These are phyloP conservation scores for Sutorius australiensis DNA, from an alignment of 768 basidiomycete genomes.

Conservation along the genomic window DNA sequence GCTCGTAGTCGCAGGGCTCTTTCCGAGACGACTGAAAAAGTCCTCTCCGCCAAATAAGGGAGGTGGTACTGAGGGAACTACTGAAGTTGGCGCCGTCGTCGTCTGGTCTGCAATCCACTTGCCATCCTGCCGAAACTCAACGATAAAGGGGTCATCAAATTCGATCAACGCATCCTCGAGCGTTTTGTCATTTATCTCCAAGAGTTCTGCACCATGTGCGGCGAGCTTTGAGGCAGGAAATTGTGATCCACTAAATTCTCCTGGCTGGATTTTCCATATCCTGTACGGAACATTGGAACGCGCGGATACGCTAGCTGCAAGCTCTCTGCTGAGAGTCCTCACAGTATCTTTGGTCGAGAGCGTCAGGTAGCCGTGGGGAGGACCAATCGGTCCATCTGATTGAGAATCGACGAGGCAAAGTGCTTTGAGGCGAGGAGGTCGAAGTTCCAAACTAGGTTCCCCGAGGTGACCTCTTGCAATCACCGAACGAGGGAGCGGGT, in stretches of 20 bases:
- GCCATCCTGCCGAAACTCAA: conserved; percentile 65
- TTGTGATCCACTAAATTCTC: conserved; percentile 31
- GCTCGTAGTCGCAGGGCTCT: conserved; percentile 19
- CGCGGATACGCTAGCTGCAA: conserved; percentile 38
- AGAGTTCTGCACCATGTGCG: conserved; percentile 35
- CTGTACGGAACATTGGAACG: conserved; percentile 42
- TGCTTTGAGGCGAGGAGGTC: conserved; percentile 61
- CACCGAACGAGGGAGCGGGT: conserved; percentile 62
- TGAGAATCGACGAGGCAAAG: conserved; percentile 39
- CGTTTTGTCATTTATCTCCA: conserved; percentile 42
- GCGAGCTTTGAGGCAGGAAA: conserved; percentile 27
- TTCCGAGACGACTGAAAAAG: conserved; percentile 51
- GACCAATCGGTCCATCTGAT: conserved; percentile 26
- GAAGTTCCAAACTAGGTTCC: conserved; percentile 61
- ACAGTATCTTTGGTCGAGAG: conserved; percentile 54
- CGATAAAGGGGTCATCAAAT: conserved; percentile 64
- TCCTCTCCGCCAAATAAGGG: conserved; percentile 55
- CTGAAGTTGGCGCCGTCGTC: conserved; percentile 1
- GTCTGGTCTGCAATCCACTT: conserved; percentile 53
- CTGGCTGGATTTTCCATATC: conserved; percentile 57
- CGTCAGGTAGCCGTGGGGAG: conserved; percentile 36
- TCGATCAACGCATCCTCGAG: conserved; percentile 58
- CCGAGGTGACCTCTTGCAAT: conserved; percentile 54
- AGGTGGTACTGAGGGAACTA: conserved; percentile 30
- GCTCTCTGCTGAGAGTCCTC: conserved; percentile 36